A percentile compares a stretch with the other conserved stretches of the same genome.
These are phyloP conservation scores for Beauveria scarabaeidicola DNA, from an alignment of 2,329 filamentous ascomycete genomes.

Conservation along the genomic window DNA sequence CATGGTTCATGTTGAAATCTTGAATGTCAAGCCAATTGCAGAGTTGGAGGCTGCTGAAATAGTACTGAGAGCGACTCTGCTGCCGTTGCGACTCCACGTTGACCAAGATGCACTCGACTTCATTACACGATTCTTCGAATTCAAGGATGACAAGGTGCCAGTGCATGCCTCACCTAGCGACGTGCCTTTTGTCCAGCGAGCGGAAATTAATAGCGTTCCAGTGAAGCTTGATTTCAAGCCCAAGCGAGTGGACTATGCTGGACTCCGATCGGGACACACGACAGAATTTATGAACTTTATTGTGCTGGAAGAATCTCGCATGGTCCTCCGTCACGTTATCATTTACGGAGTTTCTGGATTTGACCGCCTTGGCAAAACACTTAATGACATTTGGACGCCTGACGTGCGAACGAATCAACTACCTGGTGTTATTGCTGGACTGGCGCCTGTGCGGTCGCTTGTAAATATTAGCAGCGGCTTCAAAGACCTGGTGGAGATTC, in stretches of 20 bases:
- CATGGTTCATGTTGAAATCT: constrained; percentile 83
- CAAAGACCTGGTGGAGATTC: constrained; percentile 77
- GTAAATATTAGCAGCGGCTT: constrained; percentile 88
- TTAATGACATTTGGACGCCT: constrained; percentile 95
- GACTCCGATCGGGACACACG: constrained; percentile 83
- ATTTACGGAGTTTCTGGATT: constrained; percentile 89
- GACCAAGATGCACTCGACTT: constrained; percentile 98
- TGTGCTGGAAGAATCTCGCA: constrained; percentile 77
- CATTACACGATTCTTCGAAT: constrained; percentile 94
- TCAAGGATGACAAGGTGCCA: constrained; percentile 67
- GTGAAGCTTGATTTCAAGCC: constrained; percentile 93
- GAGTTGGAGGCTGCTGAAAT: constrained; percentile 84
- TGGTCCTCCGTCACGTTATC: constrained; percentile 81
- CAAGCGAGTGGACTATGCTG: constrained; percentile 93
- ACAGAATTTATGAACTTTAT: constrained; percentile 99
- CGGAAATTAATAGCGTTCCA: constrained; percentile 75
- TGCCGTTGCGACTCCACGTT: constrained; percentile 85
- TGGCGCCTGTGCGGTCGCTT: constrained; percentile 81
- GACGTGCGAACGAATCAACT: constrained; percentile 87
- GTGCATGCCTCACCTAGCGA: constrained; percentile 56
- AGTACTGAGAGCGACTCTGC: constrained; percentile 66
- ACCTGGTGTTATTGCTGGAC: constrained; percentile 75
- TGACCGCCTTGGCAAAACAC: constrained; percentile 75
- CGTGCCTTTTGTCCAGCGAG: constrained; percentile 77
- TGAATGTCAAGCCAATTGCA: constrained; percentile 79